Percentiles rank a stretch among this genome's conserved stretches.
These are phyloP conservation scores for Whalleya microplaca DNA, from an alignment of 2,329 filamentous ascomycete genomes.

Conservation along the genomic window DNA sequence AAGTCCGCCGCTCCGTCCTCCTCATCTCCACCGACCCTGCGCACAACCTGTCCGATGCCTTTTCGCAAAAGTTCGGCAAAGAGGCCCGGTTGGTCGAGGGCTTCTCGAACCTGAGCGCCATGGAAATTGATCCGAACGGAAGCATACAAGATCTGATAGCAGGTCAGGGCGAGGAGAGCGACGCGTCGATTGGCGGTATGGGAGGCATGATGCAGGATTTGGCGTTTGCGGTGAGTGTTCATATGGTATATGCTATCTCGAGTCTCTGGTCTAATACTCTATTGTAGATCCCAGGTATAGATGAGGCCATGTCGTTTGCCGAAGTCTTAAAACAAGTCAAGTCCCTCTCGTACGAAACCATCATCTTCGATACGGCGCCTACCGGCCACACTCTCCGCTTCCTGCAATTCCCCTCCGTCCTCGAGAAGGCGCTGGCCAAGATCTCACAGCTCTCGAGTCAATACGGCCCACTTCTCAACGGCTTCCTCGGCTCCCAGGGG, in stretches of 20 bases:
- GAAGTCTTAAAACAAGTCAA: conserved; percentile 99
- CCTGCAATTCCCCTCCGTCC: conserved; percentile 95
- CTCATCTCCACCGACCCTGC: conserved; percentile 98
- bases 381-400: conserved; percentile 98
- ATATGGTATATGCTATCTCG: neutral
- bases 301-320: conserved; percentile 99
- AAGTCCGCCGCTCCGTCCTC: conserved; percentile 90
- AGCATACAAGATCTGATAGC: conserved; percentile 94
- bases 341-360: conserved; percentile 96
- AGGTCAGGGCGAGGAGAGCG: conserved; percentile 70
- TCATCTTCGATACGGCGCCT: conserved; percentile 98
- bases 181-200: conserved; percentile 63
- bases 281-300: conserved; percentile 88
- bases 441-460: conserved; percentile 91
- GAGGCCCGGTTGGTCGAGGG: conserved; percentile 91
- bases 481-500: conserved; percentile 79
- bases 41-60: conserved; percentile 97
- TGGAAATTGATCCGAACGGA: conserved; percentile 99
- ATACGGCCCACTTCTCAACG: conserved; percentile 94
- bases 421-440: conserved; percentile 98
- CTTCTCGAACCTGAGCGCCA: conserved; percentile 91
- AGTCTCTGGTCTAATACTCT: conserved; percentile 9
- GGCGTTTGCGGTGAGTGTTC: conserved; percentile 78
- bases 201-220: conserved; percentile 99
- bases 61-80: conserved; percentile 99